Evolutionary conservation across 2,329 filamentous ascomycete species (phyloP), one percentile per base, ranked within the genome.

Genomic region (Sporothrix humicola): DNA sequence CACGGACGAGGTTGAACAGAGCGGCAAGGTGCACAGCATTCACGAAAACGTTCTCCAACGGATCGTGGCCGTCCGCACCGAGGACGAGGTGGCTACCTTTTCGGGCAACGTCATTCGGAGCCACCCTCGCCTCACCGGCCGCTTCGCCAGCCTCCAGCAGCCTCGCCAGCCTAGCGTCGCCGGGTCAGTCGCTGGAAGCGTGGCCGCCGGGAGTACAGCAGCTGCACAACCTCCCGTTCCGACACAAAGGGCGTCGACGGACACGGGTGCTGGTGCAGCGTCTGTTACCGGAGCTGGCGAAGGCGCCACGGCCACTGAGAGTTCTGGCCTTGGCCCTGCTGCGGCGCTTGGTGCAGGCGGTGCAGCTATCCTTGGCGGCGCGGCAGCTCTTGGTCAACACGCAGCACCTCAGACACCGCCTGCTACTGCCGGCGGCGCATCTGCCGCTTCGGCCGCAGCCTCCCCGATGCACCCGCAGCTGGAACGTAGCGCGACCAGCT

Each of bases 1-100:
- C 82, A 99, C 96, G 0, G 92, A 97, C 80, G 95, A 98, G 81
- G 89, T 93, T 42, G 96, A 99, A 80, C 90, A 93, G 77, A 90
- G 95, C 17, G 93, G 97, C 81, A 89, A 92, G 73, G 91, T 88
- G 75, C 90, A 93, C 75, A 85, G 89, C 74, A 90, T 91, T 13
- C 91, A 94, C 37, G 94, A 96, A 80, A 90, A 91, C 75, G 93
- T 93, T 37, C 84, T 99, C 73, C 94, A 93, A 77, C 87, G 91
- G 9, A 87, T 98, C 77, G 86, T 99, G 69, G 96, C 97, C 80
- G 90, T 98, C 58, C 92, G 93, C 80, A 97, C 95, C 0, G 89
- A 90, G 20, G 92, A 92, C 79, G 96, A 99, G 83, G 95, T 99
- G 76, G 91, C 91, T 77, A 89, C 87, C 44, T 97, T 94, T 81